Conservation (phyloP, 495 filamentous ascomycete species). For the Neurospora sp. region DNA sequence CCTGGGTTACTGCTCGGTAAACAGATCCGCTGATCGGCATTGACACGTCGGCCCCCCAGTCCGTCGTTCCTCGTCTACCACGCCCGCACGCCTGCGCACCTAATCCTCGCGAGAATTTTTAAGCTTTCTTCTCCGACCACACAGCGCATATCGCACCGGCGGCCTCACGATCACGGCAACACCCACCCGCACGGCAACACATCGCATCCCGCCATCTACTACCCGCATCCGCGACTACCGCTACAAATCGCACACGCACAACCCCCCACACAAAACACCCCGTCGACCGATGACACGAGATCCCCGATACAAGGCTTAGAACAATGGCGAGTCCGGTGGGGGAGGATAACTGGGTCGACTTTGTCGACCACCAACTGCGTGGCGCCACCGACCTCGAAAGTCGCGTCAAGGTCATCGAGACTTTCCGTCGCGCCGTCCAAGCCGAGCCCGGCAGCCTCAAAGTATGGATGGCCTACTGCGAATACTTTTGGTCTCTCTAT, state of each 20-base stretch:
- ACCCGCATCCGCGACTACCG: neutral
- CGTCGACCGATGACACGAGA: conserved; percentile 18
- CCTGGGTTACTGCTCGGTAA: neutral
- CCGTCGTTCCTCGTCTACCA: neutral
- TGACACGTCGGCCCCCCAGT: neutral
- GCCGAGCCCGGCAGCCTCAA: conserved; percentile 78
- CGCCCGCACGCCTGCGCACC: neutral
- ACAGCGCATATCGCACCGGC: neutral
- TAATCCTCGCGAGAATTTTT: neutral
- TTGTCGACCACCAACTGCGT: conserved; percentile 40
- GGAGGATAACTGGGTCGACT: conserved; percentile 2
- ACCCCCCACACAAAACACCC: neutral
- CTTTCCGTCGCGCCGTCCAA: conserved; percentile 66
- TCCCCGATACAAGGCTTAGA: conserved; percentile 13
- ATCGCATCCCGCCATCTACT: neutral
- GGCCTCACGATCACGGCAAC: neutral
- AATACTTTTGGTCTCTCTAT: conserved; percentile 74
- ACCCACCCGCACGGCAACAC: neutral
- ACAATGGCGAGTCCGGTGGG: conserved; percentile 31
- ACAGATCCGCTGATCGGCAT: neutral
- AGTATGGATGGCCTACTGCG: conserved; percentile 81
- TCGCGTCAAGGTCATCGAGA: conserved; percentile 67
- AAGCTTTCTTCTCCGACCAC: neutral
- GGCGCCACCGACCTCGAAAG: conserved; percentile 41
- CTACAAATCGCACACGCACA: neutral